Evolutionary conservation across 495 filamentous ascomycete genomes (phyloP), one percentile per base, ranked within the genome.

Genomic region (Tuber calosporum): DNA sequence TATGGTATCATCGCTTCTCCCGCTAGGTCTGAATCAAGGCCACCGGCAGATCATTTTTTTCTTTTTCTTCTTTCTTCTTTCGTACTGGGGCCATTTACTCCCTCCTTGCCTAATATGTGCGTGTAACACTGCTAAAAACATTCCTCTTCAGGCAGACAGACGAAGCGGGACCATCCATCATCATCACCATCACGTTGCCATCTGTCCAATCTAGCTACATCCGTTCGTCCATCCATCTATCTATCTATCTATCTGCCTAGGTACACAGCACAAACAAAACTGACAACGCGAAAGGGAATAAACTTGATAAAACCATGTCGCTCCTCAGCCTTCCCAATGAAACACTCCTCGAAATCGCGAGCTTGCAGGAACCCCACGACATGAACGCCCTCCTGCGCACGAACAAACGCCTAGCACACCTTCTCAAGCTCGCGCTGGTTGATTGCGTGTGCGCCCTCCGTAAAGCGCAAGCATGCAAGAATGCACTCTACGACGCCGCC

Each of bases 311-410:
- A 13, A 58, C 45, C 22, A 58, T 58, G 48, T 26, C 48, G 2
- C 5, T 75, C 22, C 45, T 75, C 22, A 37, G 26, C 7, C 69
- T 75, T 22, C 71, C 74, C 20, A 73, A 75, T 15, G 66, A 75
- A 45, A 45, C 72, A 13, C 38, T 75, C 13, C 67, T 75, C 43
- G 45, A 75, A 66, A 37, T 69, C 22, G 37, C 43, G 13, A 36
- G 41, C 5, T 45, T 66, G 20, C 67, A 72, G 22, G 30, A 19
- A 0, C 41, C 70, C 1, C 20, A 43, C 38, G 70, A 75, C 66
- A 30, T 75, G 39, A 41, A 58, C 30, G 26, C 74, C 30, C 74
- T 75, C 43, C 43, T 75, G 39, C 41, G 42, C 41, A 45, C 67
- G n/a, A 73, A 73, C 74, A 38, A 30, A 22, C 69, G 72, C 66